A percentile compares a stretch with the other conserved stretches of the same genome.
These are phyloP conservation scores for Hemileia vastatrix DNA, from an alignment of 1,284 basidiomycete species.

Conservation along the genomic window DNA sequence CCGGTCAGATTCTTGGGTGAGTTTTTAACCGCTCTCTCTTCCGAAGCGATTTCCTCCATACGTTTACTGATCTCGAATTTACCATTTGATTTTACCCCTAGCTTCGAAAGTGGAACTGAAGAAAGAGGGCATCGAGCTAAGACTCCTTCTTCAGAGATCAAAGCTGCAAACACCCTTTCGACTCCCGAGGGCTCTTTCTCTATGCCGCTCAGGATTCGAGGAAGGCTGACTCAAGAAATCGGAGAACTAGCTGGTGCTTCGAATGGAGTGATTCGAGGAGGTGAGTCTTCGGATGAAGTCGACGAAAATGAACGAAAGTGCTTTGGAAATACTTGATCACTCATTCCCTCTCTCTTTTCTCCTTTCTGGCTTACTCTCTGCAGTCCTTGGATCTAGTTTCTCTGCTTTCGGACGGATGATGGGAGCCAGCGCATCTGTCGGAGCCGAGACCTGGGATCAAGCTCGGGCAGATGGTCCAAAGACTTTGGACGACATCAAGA, in stretches of 20 bases:
- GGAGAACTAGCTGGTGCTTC: conserved; percentile 65
- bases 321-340: conserved; percentile 46
- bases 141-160: conserved; percentile 46
- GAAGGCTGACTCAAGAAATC: conserved; percentile 68
- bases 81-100: conserved; percentile 10
- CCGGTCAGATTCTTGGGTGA: conserved; percentile 55
- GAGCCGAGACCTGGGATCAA: too few species aligned
- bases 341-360: conserved; percentile 43
- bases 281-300: conserved; percentile 33
- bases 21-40: conserved; percentile 26
- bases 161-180: conserved; percentile 40
- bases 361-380: not conserved
- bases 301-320: conserved; percentile 39
- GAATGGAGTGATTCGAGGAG: not conserved
- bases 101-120: conserved; percentile 23
- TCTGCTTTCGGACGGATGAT: conserved; percentile 28
- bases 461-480: conserved; percentile 32
- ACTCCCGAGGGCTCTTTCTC: conserved; percentile 44
- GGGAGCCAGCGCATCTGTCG: conserved; percentile 13
- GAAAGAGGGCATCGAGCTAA: conserved; percentile 15
- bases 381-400: not conserved
- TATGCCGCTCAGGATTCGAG: conserved; percentile 56
- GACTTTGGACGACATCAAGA: too few species aligned
- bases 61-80: not conserved
- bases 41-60: not conserved